These are phyloP conservation scores for Viridothelium virens DNA, from an alignment of 495 filamentous ascomycete species.

Conservation along the genomic window DNA sequence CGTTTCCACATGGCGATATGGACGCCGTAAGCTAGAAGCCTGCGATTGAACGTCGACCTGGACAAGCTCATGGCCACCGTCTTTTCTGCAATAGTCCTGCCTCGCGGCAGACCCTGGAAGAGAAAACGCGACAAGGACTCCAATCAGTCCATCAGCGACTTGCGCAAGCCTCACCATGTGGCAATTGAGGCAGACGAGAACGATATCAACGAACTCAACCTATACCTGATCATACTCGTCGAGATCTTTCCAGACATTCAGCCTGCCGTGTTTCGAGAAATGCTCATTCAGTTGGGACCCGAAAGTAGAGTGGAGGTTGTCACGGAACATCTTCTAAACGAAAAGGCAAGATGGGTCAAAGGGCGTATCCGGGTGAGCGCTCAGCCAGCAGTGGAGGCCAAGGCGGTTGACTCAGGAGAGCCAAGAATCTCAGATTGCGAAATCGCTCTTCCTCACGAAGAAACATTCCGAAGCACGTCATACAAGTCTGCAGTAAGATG, in stretches of 20 bases:
- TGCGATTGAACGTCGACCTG: background rate
- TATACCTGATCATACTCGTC: slow-evolving; percentile 59
- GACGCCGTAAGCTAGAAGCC: background rate
- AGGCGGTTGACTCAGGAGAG: background rate
- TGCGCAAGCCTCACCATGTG: background rate
- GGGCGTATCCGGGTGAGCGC: slow-evolving; percentile 45
- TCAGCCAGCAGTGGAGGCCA: slow-evolving; percentile 13
- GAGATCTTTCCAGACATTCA: slow-evolving; percentile 80
- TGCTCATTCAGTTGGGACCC: slow-evolving; percentile 72
- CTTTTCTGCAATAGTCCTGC: background rate
- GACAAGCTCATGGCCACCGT: background rate
- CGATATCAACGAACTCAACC: slow-evolving; percentile 66
- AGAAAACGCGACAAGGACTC: background rate
- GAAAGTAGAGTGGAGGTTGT: slow-evolving; percentile 78
- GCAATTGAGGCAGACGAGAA: slow-evolving; percentile 36
- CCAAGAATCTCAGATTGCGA: slow-evolving; percentile 9
- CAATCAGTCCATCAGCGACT: background rate
- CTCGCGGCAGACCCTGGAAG: background rate
- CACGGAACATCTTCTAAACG: slow-evolving; percentile 74
- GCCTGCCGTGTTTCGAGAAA: slow-evolving; percentile 85
- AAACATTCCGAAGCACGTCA: slow-evolving; percentile 61
- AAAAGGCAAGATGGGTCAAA: slow-evolving; percentile 64
- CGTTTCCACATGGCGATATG: background rate
- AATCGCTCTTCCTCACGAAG: slow-evolving; percentile 51
- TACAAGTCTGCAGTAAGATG: slow-evolving; percentile 67